phyloP scores from a whole-genome alignment of 257 asterid genomes.

The Scutellaria galericulata region DNA sequence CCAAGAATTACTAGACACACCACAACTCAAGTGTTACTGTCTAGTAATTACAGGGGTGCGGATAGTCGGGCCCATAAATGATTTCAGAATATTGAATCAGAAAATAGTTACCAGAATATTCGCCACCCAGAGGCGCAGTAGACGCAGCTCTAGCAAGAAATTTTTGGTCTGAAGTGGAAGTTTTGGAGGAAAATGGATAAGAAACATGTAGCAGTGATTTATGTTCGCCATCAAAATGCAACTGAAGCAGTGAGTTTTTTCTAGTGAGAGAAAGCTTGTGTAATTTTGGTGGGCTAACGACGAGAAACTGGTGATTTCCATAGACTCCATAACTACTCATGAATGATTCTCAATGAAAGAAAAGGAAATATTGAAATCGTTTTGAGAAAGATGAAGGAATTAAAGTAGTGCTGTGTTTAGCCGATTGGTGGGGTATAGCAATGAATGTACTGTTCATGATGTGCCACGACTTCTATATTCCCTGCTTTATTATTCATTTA shows the following conservation, averaged over 20 bases:
- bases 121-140: conserved; percentile 54
- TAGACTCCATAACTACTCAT: conserved; percentile 38
- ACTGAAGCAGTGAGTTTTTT: conserved; percentile 12
- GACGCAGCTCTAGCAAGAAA: conserved; percentile 51
- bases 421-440: no score
- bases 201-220: neutral
- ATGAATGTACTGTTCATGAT: no score
- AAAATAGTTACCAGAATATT: conserved; percentile 53
- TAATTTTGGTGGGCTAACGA: conserved; percentile 30
- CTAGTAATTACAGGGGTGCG: no score
- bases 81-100: neutral
- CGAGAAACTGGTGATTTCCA: conserved; percentile 38
- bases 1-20: no score
- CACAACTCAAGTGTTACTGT: no score
- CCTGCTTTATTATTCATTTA: no score
- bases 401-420: no score
- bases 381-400: no score
- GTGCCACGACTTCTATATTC: no score
- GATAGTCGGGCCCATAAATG: no score
- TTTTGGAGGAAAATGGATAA: no score
- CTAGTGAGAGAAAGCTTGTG: conserved; percentile 30
- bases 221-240: conserved; percentile 14
- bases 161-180: conserved; percentile 11
- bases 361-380: no score
- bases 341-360: neutral